These are phyloP conservation scores for Allium fistulosum DNA, from an alignment of 106 monocot species.

Conservation along the genomic window DNA sequence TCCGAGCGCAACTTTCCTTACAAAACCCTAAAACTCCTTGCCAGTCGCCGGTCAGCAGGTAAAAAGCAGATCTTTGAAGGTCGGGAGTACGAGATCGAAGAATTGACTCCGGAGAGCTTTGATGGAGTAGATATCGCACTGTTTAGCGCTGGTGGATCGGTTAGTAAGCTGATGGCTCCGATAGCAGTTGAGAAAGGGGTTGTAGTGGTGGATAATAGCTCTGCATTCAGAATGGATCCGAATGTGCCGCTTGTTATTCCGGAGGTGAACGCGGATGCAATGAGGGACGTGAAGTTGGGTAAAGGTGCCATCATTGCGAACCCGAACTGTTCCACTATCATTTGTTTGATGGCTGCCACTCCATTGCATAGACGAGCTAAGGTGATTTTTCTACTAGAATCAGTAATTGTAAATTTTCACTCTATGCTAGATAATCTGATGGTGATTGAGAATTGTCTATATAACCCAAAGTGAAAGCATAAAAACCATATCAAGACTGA, in stretches of 20 bases:
- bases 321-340: constrained; percentile 96
- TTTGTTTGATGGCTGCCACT: constrained; percentile 95
- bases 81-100: constrained; percentile 53
- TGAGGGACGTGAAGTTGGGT: constrained; percentile 50
- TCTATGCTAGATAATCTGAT: no score
- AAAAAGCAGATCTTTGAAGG: constrained; percentile 55
- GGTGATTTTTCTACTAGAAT: constrained; percentile 19
- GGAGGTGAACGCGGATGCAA: constrained; percentile 89
- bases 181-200: constrained; percentile 60
- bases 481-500: no score
- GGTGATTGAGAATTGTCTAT: no score
- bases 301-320: constrained; percentile 82
- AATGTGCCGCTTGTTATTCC: constrained; percentile 79
- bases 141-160: constrained; percentile 82
- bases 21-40: constrained; percentile 64
- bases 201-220: constrained; percentile 89
- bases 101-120: constrained; percentile 73
- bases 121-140: constrained; percentile 80
- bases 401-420: not conserved
- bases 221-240: constrained; percentile 84
- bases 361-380: constrained; percentile 86
- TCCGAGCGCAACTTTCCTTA: constrained; percentile 90
- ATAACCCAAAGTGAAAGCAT: no score
- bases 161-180: constrained; percentile 67
- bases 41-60: constrained; percentile 74